Evolutionary conservation across 306 rosid species (phyloP), one percentile per base, ranked within the genome.

Genomic region (Dalbergia oliveri): DNA sequence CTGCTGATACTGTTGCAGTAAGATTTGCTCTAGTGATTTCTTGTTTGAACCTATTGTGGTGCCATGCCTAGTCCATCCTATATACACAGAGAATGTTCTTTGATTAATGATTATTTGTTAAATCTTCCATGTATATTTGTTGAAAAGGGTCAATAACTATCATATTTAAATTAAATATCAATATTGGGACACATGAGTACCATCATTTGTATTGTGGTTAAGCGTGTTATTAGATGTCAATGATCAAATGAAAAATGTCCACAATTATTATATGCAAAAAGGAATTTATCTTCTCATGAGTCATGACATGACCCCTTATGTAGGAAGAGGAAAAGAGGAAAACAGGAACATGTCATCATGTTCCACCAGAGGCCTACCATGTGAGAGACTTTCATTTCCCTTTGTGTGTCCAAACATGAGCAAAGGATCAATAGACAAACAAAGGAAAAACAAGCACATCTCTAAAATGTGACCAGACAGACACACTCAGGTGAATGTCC

Each of bases 351-450:
- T 74, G 63, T 14, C 43, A 57, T 73, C 16, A 74, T 69, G 84
- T 50, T 66, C 7, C n/a, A 41, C 2, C n/a, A 45, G 76, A 74
- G 84, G 84, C 84, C 84, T 81, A 81, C 81, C 84, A 81, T 47
- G 84, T 81, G 80, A 81, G 50, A 66, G 0, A 66, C 72, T 44
- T 73, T 44, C 2, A 34, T 75, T 67, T 60, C 8, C 16, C n/a
- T 43, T 41, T 39, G 37, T 58, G 49, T 54, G 75, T 66, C 54
- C 57, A 81, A 73, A 73, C 21, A 81, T 31, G 43, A 44, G 56
- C 2, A 74, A 74, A 66, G 76, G 53, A 56, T 54, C 6, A 73
- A 54, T 37, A 15, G 7, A 60, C 34, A 59, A 61, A 44, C 37
- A 23, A 23, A 19, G 33, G 3, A 26, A 2, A 64, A 49, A 37